Base-by-base conservation (phyloP, 179 eudicot species). In the Drosera spatulata region DNA sequence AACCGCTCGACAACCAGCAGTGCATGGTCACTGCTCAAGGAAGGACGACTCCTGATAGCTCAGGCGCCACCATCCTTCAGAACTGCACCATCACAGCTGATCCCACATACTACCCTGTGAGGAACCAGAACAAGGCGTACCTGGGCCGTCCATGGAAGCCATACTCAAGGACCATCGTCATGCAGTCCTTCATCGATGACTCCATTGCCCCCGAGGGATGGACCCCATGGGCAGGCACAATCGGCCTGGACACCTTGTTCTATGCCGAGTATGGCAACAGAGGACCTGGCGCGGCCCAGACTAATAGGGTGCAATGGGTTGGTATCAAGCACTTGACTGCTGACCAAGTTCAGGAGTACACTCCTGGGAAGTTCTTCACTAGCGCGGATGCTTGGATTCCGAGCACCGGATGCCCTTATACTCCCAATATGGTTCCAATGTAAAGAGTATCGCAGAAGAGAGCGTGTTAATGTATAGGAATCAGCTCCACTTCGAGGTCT, bases 351-450 rank as follows among this genome's bases (percentile, higher is more conserved):
- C 8, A 42, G 2, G 7, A 10, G 10, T 65, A 57, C 42, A 57
- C 62, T 0, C 69, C 62, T 0, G 62, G 50, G n/a, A 11, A 2
- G 10, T 50, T 56, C 50, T 65, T 10, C 56, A 58, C 37, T n/a
- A 33, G 55, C 0, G 69, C 67, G 42, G 83, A 77, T 9, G 47
- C 63, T 39, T 80, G 85, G 85, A 56, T 80, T 69, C 74, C 54
- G 37, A 42, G 10, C 39, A 41, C 68, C 11, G 62, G 56, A 4
- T 14, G 15, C 37, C 55, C 55, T n/a, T 52, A 52, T n/a, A 13
- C 14, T 52, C 15, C 55, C 6, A 33, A 33, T n/a, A 52, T 52
- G 55, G 22, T 52, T 50, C 53, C 53, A 6, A n/a, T 55, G 58
- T 55, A 33, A 39, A n/a, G 33, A 22, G 1, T 22, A 22, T 22